Conservation (phyloP, 768 basidiomycete genomes). For the Calocera cornea region DNA sequence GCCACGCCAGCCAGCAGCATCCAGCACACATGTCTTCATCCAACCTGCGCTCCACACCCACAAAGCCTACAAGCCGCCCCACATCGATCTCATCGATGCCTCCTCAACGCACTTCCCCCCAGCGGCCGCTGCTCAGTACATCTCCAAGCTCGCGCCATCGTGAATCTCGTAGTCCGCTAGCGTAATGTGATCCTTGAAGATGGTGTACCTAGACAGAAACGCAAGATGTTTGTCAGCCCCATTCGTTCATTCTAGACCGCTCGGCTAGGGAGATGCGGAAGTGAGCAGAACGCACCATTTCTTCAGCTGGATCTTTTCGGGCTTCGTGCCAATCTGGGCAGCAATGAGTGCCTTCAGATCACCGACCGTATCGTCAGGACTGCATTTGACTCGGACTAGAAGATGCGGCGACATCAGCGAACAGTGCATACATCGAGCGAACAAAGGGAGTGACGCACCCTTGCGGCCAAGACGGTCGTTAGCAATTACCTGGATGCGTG, state of each 20-base stretch:
- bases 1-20: not conserved
- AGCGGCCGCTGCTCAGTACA: constrained; percentile 43
- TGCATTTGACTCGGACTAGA: constrained; percentile 88
- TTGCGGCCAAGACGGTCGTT: constrained; percentile 92
- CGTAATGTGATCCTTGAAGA: constrained; percentile 93
- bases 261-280: not conserved
- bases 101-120: not conserved
- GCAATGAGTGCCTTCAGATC: constrained; percentile 95
- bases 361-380: constrained; percentile 88
- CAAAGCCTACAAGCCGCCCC: not conserved
- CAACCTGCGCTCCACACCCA: not conserved
- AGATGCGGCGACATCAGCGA: not conserved
- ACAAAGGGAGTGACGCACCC: constrained; percentile 36
- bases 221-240: not conserved
- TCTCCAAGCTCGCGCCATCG: constrained; percentile 86
- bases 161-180: constrained; percentile 85
- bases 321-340: constrained; percentile 84
- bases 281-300: constrained; percentile 58
- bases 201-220: constrained; percentile 56
- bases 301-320: constrained; percentile 80
- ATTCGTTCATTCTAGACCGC: not conserved
- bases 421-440: not conserved
- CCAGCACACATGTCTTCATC: not conserved
- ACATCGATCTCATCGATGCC: not conserved
- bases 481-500: constrained; percentile 58